Conservation (phyloP, 768 basidiomycete species). For the Panellus pusillus region DNA sequence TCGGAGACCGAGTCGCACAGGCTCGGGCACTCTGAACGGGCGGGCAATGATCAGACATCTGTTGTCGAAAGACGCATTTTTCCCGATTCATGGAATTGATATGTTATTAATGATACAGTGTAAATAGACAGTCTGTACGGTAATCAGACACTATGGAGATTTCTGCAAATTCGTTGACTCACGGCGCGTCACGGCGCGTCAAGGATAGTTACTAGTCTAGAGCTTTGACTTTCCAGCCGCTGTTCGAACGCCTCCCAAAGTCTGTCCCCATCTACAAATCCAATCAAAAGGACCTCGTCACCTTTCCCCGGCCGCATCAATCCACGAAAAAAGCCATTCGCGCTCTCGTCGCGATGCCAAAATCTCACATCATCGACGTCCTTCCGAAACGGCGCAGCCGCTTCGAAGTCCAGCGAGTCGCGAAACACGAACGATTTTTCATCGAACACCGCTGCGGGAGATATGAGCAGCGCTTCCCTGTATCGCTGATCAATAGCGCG, state of each 20-base stretch:
- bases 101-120: too few species aligned
- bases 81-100: too few species aligned
- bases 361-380: constrained; percentile 6
- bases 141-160: too few species aligned
- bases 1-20: too few species aligned
- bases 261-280: constrained; percentile 1
- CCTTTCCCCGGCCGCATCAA: constrained; percentile 12
- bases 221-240: neutral
- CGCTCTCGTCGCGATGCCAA: neutral
- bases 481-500: neutral
- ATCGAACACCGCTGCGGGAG: constrained; percentile 8
- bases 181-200: too few species aligned
- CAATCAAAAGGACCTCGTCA: constrained; percentile 10
- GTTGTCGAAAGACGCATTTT: too few species aligned
- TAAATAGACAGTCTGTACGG: too few species aligned
- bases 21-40: too few species aligned
- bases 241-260: neutral
- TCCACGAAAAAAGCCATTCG: constrained; percentile 3
- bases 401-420: constrained; percentile 10
- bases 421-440: constrained; percentile 10
- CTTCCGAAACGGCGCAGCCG: constrained; percentile 4
- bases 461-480: constrained; percentile 1
- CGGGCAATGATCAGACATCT: too few species aligned
- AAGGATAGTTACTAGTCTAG: too few species aligned
- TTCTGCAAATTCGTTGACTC: too few species aligned